phyloP scores from a whole-genome alignment of 306 rosid genomes.

The Fagus sylvatica region DNA sequence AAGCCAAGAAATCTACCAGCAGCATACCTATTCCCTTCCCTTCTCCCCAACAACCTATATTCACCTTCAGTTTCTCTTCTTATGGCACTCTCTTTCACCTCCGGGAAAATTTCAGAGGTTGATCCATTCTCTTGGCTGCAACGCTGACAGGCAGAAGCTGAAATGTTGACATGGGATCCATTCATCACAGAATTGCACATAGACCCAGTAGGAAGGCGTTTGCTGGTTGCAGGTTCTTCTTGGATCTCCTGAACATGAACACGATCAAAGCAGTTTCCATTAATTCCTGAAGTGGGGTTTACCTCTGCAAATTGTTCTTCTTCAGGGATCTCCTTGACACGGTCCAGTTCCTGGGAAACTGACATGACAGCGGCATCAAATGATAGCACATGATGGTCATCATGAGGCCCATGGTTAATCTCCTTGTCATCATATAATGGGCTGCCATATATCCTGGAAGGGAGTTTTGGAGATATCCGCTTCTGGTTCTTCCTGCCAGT shows the following conservation, averaged over 20 bases:
- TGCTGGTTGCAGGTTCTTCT: conserved; percentile 57
- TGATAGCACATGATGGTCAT: conserved; percentile 66
- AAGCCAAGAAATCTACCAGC: conserved; percentile 75
- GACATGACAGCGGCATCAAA: conserved; percentile 85
- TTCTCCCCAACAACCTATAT: conserved; percentile 79
- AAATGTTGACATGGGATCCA: conserved; percentile 45
- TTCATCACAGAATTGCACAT: conserved; percentile 23
- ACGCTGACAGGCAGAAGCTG: conserved; percentile 45
- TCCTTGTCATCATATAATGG: conserved; percentile 77
- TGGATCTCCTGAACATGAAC: conserved; percentile 46
- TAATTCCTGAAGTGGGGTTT: conserved; percentile 36
- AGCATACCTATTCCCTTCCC: conserved; percentile 66
- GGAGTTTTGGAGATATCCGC: conserved; percentile 60
- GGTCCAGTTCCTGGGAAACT: conserved; percentile 80
- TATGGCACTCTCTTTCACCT: conserved; percentile 85
- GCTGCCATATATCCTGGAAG: conserved; percentile 73
- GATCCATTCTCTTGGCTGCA: conserved; percentile 54
- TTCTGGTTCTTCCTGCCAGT: conserved; percentile 57
- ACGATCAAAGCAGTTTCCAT: conserved; percentile 35
- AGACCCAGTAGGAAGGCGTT: conserved; percentile 32
- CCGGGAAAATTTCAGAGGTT: conserved; percentile 48
- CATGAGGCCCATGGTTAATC: conserved; percentile 40
- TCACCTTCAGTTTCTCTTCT: conserved; percentile 98
- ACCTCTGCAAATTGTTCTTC: conserved; percentile 48
- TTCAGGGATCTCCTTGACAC: conserved; percentile 72